Percentiles rank a stretch among this genome's conserved stretches.
These are phyloP conservation scores for Colletotrichum tropicale DNA, from an alignment of 2,329 filamentous ascomycete genomes.

Conservation along the genomic window DNA sequence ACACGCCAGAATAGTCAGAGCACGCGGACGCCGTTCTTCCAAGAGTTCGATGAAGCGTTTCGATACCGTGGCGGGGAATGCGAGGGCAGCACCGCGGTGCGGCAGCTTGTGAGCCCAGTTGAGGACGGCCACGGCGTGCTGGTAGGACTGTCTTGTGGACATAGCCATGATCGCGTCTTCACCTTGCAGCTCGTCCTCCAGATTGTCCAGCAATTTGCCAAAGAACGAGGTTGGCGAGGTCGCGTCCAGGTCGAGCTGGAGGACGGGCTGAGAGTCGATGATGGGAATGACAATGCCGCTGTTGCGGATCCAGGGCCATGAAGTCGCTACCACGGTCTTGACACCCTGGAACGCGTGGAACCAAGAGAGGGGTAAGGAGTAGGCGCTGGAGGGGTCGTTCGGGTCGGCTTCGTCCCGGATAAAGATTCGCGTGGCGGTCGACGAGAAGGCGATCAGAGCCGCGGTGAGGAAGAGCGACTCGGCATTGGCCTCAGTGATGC, in stretches of 20 bases:
- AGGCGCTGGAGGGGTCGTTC: slow-evolving; percentile 46
- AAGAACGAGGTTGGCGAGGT: slow-evolving; percentile 61
- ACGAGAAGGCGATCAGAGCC: slow-evolving; percentile 69
- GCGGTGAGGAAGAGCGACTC: slow-evolving; percentile 68
- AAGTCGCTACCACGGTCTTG: slow-evolving; percentile 67
- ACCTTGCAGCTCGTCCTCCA: slow-evolving; percentile 58
- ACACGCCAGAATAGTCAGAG: slow-evolving; percentile 67
- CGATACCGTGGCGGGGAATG: slow-evolving; percentile 69
- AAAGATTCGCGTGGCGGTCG: slow-evolving; percentile 67
- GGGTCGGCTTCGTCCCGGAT: slow-evolving; percentile 57
- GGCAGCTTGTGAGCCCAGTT: slow-evolving; percentile 70
- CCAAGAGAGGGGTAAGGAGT: slow-evolving; percentile 66
- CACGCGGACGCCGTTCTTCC: slow-evolving; percentile 62
- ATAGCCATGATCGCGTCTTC: slow-evolving; percentile 32
- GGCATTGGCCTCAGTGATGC: slow-evolving; percentile 63
- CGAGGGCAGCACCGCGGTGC: slow-evolving; percentile 61
- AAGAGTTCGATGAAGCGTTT: slow-evolving; percentile 66
- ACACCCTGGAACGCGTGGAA: slow-evolving; percentile 72
- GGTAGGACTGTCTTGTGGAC: slow-evolving; percentile 59
- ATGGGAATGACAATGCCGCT: slow-evolving; percentile 63
- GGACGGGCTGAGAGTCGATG: slow-evolving; percentile 66
- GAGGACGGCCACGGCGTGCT: slow-evolving; percentile 68
- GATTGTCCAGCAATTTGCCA: slow-evolving; percentile 60
- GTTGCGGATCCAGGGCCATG: slow-evolving; percentile 67
- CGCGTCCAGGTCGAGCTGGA: slow-evolving; percentile 63